Evolutionary conservation across 176 grass and related monocot genomes (phyloP).

Genomic region (Musa itinerans): DNA sequence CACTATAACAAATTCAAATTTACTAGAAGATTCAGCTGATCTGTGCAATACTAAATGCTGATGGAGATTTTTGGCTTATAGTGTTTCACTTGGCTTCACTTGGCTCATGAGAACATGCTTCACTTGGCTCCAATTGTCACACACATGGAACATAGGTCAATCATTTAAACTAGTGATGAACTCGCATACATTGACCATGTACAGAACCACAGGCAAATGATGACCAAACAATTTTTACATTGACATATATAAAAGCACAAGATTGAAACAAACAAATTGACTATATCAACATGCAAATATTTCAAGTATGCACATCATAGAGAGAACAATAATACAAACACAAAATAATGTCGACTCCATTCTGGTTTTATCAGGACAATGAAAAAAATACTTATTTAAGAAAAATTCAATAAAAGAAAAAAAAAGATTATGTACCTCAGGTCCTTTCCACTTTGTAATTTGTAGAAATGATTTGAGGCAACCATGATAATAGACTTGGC

Average conservation of each 20-base stretch:
- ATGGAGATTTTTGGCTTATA: neutral
- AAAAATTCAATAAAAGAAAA: neutral
- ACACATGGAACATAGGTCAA: neutral
- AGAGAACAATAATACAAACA: neutral
- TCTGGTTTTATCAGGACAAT: neutral
- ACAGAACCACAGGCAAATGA: neutral
- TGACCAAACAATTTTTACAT: neutral
- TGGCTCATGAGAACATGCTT: neutral
- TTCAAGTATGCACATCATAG: neutral
- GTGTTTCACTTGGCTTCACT: neutral
- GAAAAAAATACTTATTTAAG: neutral
- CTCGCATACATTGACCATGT: neutral
- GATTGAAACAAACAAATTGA: neutral
- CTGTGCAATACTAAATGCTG: neutral
- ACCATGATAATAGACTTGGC: constrained; percentile 88
- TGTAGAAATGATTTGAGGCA: constrained; percentile 96
- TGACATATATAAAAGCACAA: neutral
- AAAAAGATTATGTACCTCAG: constrained; percentile 41
- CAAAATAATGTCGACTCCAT: neutral
- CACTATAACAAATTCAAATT: neutral
- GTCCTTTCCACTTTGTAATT: constrained; percentile 95
- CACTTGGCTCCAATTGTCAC: neutral
- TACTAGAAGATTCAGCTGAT: neutral
- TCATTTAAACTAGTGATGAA: neutral
- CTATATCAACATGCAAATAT: neutral